These are phyloP conservation scores for Apiotrichum porosum DNA, from an alignment of 1,284 basidiomycete species.

Conservation along the genomic window DNA sequence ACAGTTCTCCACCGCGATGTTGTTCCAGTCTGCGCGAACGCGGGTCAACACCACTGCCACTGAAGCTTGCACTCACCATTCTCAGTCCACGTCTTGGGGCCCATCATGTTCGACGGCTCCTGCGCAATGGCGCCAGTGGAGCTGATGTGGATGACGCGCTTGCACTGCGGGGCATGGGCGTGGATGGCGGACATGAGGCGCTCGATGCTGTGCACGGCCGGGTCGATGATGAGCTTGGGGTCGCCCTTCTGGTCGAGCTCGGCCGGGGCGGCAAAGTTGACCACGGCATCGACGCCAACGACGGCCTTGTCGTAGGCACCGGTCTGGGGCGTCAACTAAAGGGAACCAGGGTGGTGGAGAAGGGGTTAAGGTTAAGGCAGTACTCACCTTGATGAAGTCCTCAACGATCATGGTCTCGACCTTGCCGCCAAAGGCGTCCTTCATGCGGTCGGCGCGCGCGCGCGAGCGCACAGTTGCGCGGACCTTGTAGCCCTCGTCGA, in stretches of 20 bases:
- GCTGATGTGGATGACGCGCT: slow-evolving; percentile 2
- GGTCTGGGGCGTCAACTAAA: too few species aligned
- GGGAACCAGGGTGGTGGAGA: too few species aligned
- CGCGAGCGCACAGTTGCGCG: slow-evolving; percentile 57
- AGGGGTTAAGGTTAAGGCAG: neutral
- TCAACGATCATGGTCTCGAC: slow-evolving; percentile 55
- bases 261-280: slow-evolving; percentile 23
- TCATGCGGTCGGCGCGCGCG: slow-evolving; percentile 54
- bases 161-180: neutral
- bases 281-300: slow-evolving; percentile 59
- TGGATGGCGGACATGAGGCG: neutral
- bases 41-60: too few species aligned
- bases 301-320: slow-evolving; percentile 65
- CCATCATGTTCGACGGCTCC: too few species aligned
- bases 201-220: slow-evolving; percentile 1
- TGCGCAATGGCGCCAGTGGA: too few species aligned
- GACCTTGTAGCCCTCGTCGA: slow-evolving; percentile 47
- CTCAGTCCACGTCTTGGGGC: neutral
- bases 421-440: slow-evolving; percentile 50
- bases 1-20: neutral
- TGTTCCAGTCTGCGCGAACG: slow-evolving; percentile 1
- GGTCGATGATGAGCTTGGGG: neutral
- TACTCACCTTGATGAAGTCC: slow-evolving; percentile 55
- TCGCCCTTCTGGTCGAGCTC: slow-evolving; percentile 2
- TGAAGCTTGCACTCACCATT: slow-evolving; percentile 15